Evolutionary conservation across 208 protist genomes (phyloP).

Genomic region (Angomonas desouzai): DNA sequence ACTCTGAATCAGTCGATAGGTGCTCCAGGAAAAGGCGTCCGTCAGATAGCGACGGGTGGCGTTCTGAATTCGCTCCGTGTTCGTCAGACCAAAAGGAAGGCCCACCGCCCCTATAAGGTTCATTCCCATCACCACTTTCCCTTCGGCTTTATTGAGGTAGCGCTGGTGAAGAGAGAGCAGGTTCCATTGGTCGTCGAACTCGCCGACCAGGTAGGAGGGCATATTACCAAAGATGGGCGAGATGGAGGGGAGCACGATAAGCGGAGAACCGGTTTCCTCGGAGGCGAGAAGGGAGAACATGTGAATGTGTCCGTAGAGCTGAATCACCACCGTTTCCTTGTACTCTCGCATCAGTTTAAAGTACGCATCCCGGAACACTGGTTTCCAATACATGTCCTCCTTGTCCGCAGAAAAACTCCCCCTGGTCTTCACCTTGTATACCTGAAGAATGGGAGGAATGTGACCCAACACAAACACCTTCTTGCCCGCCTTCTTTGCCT

Average conservation of each 20-base stretch:
- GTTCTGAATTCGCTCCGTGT: conserved; percentile 17
- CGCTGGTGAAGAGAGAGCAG: conserved; percentile 44
- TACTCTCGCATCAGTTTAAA: conserved; percentile 41
- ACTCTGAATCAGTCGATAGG: conserved; percentile 38
- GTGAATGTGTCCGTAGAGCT: conserved; percentile 81
- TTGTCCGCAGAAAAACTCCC: conserved; percentile 26
- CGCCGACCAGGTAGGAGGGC: conserved; percentile 64
- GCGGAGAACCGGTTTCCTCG: conserved; percentile 20
- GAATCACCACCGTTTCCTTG: conserved; percentile 31
- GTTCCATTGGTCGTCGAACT: conserved; percentile 29
- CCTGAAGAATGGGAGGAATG: conserved; percentile 55
- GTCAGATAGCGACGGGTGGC: conserved; percentile 20
- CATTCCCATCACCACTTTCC: conserved; percentile 33
- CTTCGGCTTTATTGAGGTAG: conserved; percentile 27
- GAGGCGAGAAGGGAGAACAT: conserved; percentile 39
- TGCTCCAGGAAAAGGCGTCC: conserved; percentile 32
- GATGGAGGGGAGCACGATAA: conserved; percentile 54
- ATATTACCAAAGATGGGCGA: conserved; percentile 59
- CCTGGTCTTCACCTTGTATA: conserved; percentile 33
- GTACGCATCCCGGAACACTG: conserved; percentile 45
- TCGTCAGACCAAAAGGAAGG: conserved; percentile 17
- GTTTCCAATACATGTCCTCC: conserved; percentile 68
- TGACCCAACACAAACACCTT: conserved; percentile 80
- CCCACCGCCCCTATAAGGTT: conserved; percentile 28
- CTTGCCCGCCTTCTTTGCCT: conserved; percentile 25